These are phyloP conservation scores for Aspergillus nidulans DNA, from an alignment of 495 filamentous ascomycete genomes.

Conservation along the genomic window DNA sequence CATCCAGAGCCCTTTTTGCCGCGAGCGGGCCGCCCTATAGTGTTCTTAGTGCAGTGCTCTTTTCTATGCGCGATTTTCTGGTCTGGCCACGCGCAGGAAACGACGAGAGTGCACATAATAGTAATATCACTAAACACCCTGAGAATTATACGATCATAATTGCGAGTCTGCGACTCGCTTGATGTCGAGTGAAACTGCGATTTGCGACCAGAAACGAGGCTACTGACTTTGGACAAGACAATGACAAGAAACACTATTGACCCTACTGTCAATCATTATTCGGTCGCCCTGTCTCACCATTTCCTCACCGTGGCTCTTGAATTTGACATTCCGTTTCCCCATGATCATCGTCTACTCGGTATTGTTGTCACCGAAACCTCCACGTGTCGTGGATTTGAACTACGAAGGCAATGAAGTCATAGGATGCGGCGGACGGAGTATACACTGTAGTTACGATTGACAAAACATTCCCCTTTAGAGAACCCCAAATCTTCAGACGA, in stretches of 20 bases:
- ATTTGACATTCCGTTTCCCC: background rate
- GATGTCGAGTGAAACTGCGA: background rate
- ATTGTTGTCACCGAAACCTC: background rate
- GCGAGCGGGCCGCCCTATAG: constrained; percentile 20
- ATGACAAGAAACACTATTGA: constrained; percentile 17
- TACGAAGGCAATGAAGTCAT: background rate
- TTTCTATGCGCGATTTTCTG: constrained; percentile 27
- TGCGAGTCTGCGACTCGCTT: constrained; percentile 3
- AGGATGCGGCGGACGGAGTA: background rate
- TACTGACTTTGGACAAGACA: constrained; percentile 8
- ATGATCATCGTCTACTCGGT: background rate
- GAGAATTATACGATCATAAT: constrained; percentile 11
- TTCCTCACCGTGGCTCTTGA: background rate
- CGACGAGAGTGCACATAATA: constrained; percentile 5
- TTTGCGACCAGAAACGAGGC: background rate
- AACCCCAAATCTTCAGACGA: background rate
- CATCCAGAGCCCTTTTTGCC: constrained; percentile 17
- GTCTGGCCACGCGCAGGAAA: constrained; percentile 8
- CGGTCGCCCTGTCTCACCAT: background rate
- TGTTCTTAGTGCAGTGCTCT: background rate
- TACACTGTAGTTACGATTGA: background rate
- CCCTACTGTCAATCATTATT: constrained; percentile 11
- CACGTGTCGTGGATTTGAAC: background rate
- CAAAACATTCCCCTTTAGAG: background rate
- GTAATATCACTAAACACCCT: constrained; percentile 5